Conservation (phyloP, 108 stramenopile species). For the Schizochytrium sp. region DNA sequence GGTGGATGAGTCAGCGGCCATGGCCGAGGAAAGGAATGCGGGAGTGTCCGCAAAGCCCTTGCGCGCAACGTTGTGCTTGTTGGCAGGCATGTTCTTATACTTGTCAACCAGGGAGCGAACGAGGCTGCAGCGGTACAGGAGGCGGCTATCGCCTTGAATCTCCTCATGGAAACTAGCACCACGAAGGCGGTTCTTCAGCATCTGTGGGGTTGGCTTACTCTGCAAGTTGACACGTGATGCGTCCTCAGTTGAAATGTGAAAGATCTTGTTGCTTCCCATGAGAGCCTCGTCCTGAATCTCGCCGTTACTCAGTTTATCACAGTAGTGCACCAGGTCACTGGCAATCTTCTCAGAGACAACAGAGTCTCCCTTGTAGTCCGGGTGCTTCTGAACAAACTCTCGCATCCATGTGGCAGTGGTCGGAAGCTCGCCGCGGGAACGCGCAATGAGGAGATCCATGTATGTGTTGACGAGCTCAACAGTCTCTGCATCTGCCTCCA, state of each 20-base stretch:
- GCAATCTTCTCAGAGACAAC: conserved; percentile 91
- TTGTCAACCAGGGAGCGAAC: conserved; percentile 47
- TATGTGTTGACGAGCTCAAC: conserved; percentile 82
- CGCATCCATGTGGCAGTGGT: conserved; percentile 97
- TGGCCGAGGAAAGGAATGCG: neutral
- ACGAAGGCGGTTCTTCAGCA: conserved; percentile 35
- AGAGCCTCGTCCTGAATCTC: conserved; percentile 50
- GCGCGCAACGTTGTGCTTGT: conserved; percentile 52
- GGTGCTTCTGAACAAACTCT: conserved; percentile 88
- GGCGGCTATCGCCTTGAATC: conserved; percentile 30
- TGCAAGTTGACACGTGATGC: neutral
- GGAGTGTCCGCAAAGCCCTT: conserved; percentile 56
- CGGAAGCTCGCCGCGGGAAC: conserved; percentile 89
- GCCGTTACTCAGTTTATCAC: conserved; percentile 34
- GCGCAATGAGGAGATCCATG: conserved; percentile 85
- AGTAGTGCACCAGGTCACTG: conserved; percentile 68
- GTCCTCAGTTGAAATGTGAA: neutral
- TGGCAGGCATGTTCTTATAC: conserved; percentile 57
- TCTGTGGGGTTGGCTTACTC: neutral
- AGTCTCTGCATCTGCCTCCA: conserved; percentile 86
- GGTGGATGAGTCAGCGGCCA: neutral
- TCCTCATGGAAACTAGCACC: conserved; percentile 59
- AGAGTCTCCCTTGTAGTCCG: conserved; percentile 92
- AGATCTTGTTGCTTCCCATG: neutral
- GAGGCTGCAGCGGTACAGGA: conserved; percentile 52